Evolutionary conservation across 495 filamentous ascomycete species (phyloP).

Genomic region (Daldinia loculata): DNA sequence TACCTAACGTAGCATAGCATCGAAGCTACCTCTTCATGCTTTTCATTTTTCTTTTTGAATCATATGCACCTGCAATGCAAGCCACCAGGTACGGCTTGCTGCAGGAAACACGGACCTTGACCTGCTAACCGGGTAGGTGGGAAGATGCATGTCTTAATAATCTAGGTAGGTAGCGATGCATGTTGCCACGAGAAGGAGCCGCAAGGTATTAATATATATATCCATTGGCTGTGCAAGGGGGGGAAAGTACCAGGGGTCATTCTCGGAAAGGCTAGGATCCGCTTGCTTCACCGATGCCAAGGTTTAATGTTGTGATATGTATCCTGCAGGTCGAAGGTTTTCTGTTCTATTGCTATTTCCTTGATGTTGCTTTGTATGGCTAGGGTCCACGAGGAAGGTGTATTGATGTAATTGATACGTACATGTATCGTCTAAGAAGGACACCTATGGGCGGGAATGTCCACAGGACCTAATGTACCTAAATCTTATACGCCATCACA

Average conservation of each 20-base stretch:
- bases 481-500: background rate
- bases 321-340: no score
- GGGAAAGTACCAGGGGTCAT: background rate
- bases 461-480: background rate
- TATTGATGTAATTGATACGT: background rate
- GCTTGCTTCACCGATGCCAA: background rate
- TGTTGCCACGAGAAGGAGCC: background rate
- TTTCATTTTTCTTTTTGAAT: background rate
- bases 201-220: background rate
- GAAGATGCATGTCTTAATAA: background rate
- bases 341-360: background rate
- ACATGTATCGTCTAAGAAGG: background rate
- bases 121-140: background rate
- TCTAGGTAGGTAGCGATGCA: background rate
- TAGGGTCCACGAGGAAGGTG: background rate
- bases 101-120: background rate
- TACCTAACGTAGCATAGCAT: background rate
- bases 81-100: background rate
- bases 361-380: background rate
- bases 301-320: no score
- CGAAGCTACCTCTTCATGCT: background rate
- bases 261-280: background rate
- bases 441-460: background rate
- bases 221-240: background rate
- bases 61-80: background rate